Conservation (phyloP, 805 yeast species). For the Maudiozyma barnettii region DNA sequence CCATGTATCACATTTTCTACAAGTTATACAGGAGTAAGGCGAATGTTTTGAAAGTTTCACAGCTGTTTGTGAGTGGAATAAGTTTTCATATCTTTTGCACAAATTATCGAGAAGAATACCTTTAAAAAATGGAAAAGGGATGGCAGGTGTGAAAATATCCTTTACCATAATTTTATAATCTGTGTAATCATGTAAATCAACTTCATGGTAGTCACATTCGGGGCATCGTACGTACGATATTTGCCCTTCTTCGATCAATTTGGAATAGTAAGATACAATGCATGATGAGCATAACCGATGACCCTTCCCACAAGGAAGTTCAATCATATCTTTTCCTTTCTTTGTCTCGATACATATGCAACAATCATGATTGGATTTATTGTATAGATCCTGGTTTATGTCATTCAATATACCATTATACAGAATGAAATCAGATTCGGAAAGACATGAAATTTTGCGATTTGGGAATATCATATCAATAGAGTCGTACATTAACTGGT, state of each 20-base stretch:
- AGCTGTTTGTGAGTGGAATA: constrained; percentile 34
- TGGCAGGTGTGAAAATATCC: constrained; percentile 34
- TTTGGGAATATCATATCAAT: constrained; percentile 9
- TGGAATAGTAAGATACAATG: constrained; percentile 33
- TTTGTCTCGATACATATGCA: constrained; percentile 46
- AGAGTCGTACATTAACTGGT: constrained; percentile 27
- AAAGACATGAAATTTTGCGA: constrained; percentile 3
- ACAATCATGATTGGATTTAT: constrained; percentile 36
- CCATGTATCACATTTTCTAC: constrained; percentile 45
- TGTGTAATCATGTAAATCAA: constrained; percentile 14
- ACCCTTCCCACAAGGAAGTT: constrained; percentile 29
- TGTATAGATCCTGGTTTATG: constrained; percentile 24
- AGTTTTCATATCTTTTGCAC: constrained; percentile 31
- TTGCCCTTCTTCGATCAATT: constrained; percentile 39
- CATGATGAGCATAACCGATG: constrained; percentile 44
- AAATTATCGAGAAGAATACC: constrained; percentile 24
- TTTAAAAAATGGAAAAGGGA: constrained; percentile 31
- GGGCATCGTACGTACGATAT: constrained; percentile 50
- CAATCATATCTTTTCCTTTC: constrained; percentile 36
- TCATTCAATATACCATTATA: constrained; percentile 20
- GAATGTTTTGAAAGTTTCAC: constrained; percentile 36
- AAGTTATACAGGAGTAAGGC: constrained; percentile 40
- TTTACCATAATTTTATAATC: constrained; percentile 28
- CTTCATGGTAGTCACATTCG: constrained; percentile 29
- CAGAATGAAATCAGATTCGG: constrained; percentile 10